Evolutionary conservation across 768 basidiomycete genomes (phyloP).

Genomic region (Auriscalpium vulgare): DNA sequence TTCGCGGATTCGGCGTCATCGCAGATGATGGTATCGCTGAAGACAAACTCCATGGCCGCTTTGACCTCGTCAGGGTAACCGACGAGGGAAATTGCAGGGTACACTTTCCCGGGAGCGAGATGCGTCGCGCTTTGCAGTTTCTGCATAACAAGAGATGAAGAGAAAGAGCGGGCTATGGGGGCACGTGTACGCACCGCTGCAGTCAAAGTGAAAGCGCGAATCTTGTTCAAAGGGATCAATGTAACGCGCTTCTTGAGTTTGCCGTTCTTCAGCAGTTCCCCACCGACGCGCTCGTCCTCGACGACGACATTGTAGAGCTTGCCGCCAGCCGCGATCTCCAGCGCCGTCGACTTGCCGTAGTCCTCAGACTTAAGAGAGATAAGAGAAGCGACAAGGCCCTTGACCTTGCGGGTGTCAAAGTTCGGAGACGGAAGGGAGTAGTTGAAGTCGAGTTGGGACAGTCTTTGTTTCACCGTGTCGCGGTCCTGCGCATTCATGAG

Average conservation of each 20-base stretch:
- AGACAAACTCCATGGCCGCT: conserved; percentile 89
- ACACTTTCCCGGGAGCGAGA: conserved; percentile 73
- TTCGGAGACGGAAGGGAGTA: conserved; percentile 68
- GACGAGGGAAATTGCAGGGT: conserved; percentile 83
- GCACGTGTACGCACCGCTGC: conserved; percentile 32
- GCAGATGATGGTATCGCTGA: conserved; percentile 88
- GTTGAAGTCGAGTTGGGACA: conserved; percentile 74
- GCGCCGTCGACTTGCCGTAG: conserved; percentile 75
- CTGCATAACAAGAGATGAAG: conserved; percentile 30
- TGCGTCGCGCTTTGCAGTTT: conserved; percentile 67
- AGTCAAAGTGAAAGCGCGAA: conserved; percentile 51
- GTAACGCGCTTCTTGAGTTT: conserved; percentile 82
- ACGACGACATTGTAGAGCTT: conserved; percentile 93
- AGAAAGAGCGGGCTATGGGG: background rate
- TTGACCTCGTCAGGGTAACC: conserved; percentile 75
- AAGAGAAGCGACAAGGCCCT: conserved; percentile 88
- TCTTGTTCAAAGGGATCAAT: conserved; percentile 90
- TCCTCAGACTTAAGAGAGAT: conserved; percentile 64
- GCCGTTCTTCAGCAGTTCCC: conserved; percentile 72
- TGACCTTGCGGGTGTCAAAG: conserved; percentile 83
- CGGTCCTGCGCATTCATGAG: conserved; percentile 41
- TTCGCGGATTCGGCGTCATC: conserved; percentile 84
- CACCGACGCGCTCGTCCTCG: conserved; percentile 83
- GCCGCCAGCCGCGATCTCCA: conserved; percentile 87
- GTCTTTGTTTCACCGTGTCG: conserved; percentile 55